These are phyloP conservation scores for Aspergillus novoparasiticus DNA, from an alignment of 2,329 filamentous ascomycete genomes.

Conservation along the genomic window DNA sequence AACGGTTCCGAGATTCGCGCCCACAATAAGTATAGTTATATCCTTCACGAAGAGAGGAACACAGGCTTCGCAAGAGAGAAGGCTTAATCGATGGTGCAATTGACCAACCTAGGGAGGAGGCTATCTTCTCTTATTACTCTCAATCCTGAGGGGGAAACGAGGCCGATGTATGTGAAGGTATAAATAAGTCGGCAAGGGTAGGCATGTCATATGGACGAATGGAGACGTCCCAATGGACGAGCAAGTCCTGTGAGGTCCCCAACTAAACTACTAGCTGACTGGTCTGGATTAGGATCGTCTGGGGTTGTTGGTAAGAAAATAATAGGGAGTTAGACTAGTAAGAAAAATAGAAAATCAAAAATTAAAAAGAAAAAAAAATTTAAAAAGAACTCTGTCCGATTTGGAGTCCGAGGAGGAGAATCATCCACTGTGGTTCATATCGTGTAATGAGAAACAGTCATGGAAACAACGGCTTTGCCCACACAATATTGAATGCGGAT, in stretches of 20 bases:
- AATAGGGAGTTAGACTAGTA: background rate
- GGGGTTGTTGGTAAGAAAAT: conserved; percentile 16
- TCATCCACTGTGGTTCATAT: conserved; percentile 15
- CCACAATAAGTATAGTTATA: conserved; percentile 9
- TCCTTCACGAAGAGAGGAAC: background rate
- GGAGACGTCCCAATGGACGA: conserved; percentile 3
- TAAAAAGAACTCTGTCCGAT: conserved; percentile 10
- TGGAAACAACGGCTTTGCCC: conserved; percentile 10
- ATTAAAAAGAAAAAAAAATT: background rate
- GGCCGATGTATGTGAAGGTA: background rate
- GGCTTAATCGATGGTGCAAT: background rate
- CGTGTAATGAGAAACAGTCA: conserved; percentile 24
- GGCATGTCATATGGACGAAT: conserved; percentile 6
- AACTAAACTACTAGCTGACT: conserved; percentile 8
- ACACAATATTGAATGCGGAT: background rate
- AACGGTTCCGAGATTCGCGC: conserved; percentile 24
- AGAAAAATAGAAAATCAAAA: background rate
- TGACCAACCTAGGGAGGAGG: background rate
- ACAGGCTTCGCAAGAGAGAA: background rate
- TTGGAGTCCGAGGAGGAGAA: conserved; percentile 13
- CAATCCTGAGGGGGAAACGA: background rate
- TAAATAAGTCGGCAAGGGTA: conserved; percentile 2
- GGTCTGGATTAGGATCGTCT: conserved; percentile 23
- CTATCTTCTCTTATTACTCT: background rate
- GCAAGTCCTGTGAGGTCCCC: background rate